These are phyloP conservation scores for Apiotrichum gamsii DNA, from an alignment of 1,284 basidiomycete species.

Conservation along the genomic window DNA sequence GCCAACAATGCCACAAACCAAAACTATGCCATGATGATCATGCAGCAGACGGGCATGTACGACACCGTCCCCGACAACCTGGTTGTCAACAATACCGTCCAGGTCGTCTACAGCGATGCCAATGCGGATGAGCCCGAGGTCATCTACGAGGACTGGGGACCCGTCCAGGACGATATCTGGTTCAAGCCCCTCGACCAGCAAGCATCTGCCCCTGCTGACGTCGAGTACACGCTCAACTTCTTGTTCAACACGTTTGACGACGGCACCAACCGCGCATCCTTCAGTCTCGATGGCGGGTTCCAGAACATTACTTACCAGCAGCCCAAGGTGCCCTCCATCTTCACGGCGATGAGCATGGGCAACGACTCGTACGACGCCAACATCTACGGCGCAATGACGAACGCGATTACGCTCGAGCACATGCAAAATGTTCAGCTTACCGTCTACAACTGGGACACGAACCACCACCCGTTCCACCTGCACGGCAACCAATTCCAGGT, in stretches of 20 bases:
- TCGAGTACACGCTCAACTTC: conserved; percentile 45
- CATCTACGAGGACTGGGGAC: conserved; percentile 9
- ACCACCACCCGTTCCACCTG: conserved; percentile 51
- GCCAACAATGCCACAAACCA: conserved; percentile 74
- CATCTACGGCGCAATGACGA: conserved; percentile 69
- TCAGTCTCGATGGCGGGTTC: conserved; percentile 37
- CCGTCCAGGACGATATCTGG: conserved; percentile 46
- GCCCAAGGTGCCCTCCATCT: conserved; percentile 62
- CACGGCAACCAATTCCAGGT: conserved; percentile 68
- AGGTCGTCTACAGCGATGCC: conserved; percentile 54
- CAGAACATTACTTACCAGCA: conserved; percentile 42
- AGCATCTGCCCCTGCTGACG: conserved; percentile 40
- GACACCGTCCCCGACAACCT: conserved; percentile 66
- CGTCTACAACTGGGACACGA: conserved; percentile 65
- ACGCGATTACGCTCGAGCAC: conserved; percentile 66
- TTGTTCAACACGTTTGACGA: conserved; percentile 50
- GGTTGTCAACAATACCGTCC: conserved; percentile 69
- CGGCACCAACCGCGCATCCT: conserved; percentile 47
- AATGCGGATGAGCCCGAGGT: conserved; percentile 13
- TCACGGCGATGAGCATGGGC: conserved; percentile 69
- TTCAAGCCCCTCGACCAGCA: conserved; percentile 43
- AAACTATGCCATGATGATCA: conserved; percentile 85
- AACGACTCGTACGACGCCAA: conserved; percentile 57
- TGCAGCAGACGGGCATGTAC: conserved; percentile 72
- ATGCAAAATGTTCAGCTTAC: conserved; percentile 72